A percentile compares a stretch with the other conserved stretches of the same genome.
These are phyloP conservation scores for Purshia tridentata DNA, from an alignment of 306 rosid genomes.

Conservation along the genomic window DNA sequence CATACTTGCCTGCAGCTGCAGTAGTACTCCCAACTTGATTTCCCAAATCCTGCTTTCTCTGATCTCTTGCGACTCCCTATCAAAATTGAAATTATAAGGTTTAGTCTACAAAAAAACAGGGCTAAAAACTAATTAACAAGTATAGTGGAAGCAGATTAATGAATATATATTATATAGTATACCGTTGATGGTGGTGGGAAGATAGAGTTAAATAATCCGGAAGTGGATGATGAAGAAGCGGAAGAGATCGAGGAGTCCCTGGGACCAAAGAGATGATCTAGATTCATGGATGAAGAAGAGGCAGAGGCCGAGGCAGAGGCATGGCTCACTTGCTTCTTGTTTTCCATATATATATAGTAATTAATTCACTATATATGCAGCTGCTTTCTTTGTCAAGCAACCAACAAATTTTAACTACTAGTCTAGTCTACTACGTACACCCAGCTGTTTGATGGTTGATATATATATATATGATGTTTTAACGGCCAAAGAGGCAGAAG, in stretches of 20 bases:
- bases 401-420: slow-evolving; percentile 45
- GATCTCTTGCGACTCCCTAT: too few relatives aligned
- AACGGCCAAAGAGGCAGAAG: slow-evolving; percentile 39
- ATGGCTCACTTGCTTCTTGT: slow-evolving; percentile 30
- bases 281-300: slow-evolving; percentile 40
- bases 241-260: slow-evolving; percentile 46
- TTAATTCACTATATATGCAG: neutral
- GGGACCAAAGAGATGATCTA: slow-evolving; percentile 81
- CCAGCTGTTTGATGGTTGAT: slow-evolving; percentile 20
- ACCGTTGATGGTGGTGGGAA: slow-evolving; percentile 71
- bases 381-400: slow-evolving; percentile 42
- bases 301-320: slow-evolving; percentile 46
- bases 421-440: too few relatives aligned
- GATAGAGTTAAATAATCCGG: slow-evolving; percentile 50
- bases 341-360: slow-evolving; percentile 58
- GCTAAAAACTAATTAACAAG: too few relatives aligned
- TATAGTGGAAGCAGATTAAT: too few relatives aligned
- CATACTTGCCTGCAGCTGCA: too few relatives aligned
- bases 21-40: too few relatives aligned
- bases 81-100: too few relatives aligned
- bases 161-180: slow-evolving; percentile 3
- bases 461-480: neutral
- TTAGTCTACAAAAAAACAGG: too few relatives aligned
- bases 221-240: slow-evolving; percentile 43
- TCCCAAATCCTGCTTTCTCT: too few relatives aligned